phyloP scores from a whole-genome alignment of 2,329 filamentous ascomycete genomes.

The Phyllosticta citrichinensis region DNA sequence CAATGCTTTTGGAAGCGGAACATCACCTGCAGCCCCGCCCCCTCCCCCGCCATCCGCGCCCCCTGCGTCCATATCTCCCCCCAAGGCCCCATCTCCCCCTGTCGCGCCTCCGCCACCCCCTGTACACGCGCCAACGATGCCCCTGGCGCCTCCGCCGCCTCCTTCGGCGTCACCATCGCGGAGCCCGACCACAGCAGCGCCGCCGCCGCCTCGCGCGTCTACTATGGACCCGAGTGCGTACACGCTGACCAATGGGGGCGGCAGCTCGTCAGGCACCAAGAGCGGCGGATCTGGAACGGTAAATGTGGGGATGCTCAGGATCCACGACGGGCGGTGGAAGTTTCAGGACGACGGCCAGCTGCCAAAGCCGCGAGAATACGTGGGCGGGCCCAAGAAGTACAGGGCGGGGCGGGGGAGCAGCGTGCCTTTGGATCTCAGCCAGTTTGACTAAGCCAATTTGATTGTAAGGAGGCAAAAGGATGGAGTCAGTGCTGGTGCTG shows the following conservation, averaged over 20 bases:
- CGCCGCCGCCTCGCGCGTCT: conserved; percentile 39
- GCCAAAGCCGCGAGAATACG: conserved; percentile 75
- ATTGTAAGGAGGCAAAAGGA: neutral
- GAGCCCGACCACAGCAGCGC: conserved; percentile 15
- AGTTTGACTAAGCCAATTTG: conserved; percentile 34
- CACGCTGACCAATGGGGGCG: conserved; percentile 43
- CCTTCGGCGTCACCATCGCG: conserved; percentile 20
- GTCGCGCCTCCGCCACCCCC: conserved; percentile 12
- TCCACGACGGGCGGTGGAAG: conserved; percentile 68
- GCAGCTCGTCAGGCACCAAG: conserved; percentile 10
- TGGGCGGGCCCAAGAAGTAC: conserved; percentile 66
- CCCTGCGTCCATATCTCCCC: conserved; percentile 29
- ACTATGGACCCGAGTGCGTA: conserved; percentile 66
- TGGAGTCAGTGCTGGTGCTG: neutral
- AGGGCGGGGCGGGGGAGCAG: conserved; percentile 86
- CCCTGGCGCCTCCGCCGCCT: conserved; percentile 23
- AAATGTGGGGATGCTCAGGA: conserved; percentile 19
- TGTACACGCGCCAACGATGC: conserved; percentile 17
- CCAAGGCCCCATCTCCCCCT: conserved; percentile 27
- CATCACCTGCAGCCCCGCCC: conserved; percentile 29
- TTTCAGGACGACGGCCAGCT: conserved; percentile 76
- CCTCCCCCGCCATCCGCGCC: conserved; percentile 29
- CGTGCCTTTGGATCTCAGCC: conserved; percentile 75
- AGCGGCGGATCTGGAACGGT: conserved; percentile 12
- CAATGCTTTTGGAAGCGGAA: conserved; percentile 41